Evolutionary conservation across 2,329 filamentous ascomycete species (phyloP), one percentile per base, ranked within the genome.

Genomic region (Cladophialophora exuberans): DNA sequence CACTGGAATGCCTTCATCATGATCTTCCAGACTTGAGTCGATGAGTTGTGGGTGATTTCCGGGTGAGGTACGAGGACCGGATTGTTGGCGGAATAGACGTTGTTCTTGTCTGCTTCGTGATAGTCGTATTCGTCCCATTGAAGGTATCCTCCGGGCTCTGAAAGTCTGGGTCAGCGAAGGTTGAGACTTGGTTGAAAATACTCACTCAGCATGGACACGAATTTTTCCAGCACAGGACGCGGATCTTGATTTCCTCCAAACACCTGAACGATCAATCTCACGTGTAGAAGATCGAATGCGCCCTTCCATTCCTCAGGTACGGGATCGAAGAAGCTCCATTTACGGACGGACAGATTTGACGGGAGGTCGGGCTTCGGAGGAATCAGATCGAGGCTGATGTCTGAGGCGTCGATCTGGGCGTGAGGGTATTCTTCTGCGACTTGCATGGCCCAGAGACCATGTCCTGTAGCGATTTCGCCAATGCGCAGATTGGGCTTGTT

Each of bases 111-210:
- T 17, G 52, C 52, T 6, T 49, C 36, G 31, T 38, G 30, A 23
- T 49, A 61, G 35, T 67, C 55, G 28, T 68, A 52, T 17, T 67
- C 66, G 36, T 69, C 66, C 67, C 67, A 69, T 52, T 69, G 66
- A 7, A 69, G 56, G 45, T 63, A 66, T 1, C 67, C 67, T 7
- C 66, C 66, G 0, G 64, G 66, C 30, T 65, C 51, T 53, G 42
- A 31, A 17, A 15, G 6, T 7, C 20, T 4, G 26, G 22, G 31
- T 46, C 15, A 53, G 33, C 6, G 17, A 35, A 28, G 26, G 10
- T 22, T 18, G 4, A 17, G 17, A 4, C 17, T 18, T 9, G 36
- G 15, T n/a, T 18, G 11, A 11, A 6, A 20, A 9, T 6, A 39
- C 42, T n/a, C 42, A 53, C 51, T 65, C 38, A 69, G 56, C 48